phyloP scores from a whole-genome alignment of 2,329 filamentous ascomycete species.

The Mycocentrospora acerina region DNA sequence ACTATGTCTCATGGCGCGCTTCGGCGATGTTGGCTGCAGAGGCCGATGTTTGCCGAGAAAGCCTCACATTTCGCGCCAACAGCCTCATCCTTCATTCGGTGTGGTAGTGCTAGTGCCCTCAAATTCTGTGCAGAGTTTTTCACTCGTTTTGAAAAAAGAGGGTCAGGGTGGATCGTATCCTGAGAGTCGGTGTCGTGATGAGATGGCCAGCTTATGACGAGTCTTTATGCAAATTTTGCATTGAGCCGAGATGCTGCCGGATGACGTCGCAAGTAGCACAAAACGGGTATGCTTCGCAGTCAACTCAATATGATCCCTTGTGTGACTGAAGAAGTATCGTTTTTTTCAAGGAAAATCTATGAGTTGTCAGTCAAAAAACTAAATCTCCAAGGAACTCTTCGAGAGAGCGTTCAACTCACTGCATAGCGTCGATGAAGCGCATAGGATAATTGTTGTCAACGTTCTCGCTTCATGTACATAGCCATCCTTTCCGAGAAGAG shows the following conservation, averaged over 20 bases:
- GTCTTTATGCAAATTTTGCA: slow-evolving; percentile 13
- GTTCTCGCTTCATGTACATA: too few species aligned
- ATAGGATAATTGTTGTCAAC: too few species aligned
- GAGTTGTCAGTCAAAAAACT: too few species aligned
- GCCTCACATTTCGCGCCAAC: slow-evolving; percentile 7
- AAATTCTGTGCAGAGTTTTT: slow-evolving; percentile 11
- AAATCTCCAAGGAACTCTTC: too few species aligned
- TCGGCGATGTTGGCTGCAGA: slow-evolving; percentile 7
- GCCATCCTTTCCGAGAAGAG: too few species aligned
- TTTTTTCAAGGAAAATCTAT: background rate
- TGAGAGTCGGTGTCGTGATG: background rate
- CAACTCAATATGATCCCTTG: too few species aligned
- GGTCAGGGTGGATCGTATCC: slow-evolving; percentile 18
- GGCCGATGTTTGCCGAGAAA: slow-evolving; percentile 27
- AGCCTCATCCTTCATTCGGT: slow-evolving; percentile 19
- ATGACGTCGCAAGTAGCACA: slow-evolving; percentile 1
- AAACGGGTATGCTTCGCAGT: too few species aligned
- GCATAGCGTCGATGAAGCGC: too few species aligned
- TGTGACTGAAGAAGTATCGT: too few species aligned
- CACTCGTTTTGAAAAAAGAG: slow-evolving; percentile 24
- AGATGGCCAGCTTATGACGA: background rate
- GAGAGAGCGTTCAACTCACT: too few species aligned
- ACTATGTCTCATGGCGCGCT: slow-evolving; percentile 1
- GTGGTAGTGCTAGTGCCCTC: slow-evolving; percentile 26
- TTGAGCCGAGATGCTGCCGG: slow-evolving; percentile 7